Evolutionary conservation across 2,329 filamentous ascomycete genomes (phyloP).

Genomic region (Penicillium sp.): DNA sequence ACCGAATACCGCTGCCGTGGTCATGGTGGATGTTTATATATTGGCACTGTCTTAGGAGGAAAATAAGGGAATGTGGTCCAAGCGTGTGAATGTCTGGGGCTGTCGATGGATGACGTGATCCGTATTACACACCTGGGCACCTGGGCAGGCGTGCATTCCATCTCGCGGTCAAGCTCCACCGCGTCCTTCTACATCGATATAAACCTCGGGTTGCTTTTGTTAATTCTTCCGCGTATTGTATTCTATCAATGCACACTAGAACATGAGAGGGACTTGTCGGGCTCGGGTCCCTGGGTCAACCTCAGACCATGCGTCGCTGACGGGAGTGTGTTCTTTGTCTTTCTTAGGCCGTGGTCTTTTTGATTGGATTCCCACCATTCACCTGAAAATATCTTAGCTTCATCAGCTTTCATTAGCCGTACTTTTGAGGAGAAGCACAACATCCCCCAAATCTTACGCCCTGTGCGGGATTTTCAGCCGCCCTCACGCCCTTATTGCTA

Average conservation of each 20-base stretch:
- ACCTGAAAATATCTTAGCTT: not conserved
- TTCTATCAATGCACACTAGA: not conserved
- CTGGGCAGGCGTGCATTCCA: no score
- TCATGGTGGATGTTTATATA: constrained; percentile 22
- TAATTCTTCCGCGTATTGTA: not conserved
- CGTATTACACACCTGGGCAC: not conserved
- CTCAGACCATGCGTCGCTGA: not conserved
- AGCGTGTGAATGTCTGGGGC: not conserved
- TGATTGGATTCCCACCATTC: no score
- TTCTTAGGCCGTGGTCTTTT: no score
- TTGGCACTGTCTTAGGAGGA: not conserved
- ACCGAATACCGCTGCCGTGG: constrained; percentile 29
- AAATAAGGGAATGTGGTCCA: not conserved
- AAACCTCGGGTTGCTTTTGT: not conserved
- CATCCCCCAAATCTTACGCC: not conserved
- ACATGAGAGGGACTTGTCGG: not conserved
- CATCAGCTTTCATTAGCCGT: no score
- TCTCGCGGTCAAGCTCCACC: not conserved
- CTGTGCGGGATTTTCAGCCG: not conserved
- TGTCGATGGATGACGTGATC: not conserved
- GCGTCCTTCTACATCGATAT: not conserved
- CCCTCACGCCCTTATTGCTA: not conserved
- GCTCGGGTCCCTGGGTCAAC: not conserved
- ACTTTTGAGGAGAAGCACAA: not conserved
- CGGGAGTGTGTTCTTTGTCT: not conserved